phyloP scores from a whole-genome alignment of 768 basidiomycete species.

The Leccinum incarnatum region DNA sequence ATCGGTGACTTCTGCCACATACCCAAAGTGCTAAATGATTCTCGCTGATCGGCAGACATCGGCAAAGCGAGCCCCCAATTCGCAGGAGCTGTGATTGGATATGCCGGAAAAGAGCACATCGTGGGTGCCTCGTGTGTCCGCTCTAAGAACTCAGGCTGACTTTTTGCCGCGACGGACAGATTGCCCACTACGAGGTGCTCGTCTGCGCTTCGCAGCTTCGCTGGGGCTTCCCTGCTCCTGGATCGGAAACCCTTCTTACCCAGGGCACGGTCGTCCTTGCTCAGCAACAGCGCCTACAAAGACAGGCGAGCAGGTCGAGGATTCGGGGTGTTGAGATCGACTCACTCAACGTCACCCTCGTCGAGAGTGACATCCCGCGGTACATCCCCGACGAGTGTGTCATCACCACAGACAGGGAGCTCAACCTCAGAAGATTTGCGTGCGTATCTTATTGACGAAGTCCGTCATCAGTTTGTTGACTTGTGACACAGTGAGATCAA shows the following conservation, averaged over 20 bases:
- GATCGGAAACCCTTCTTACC: slow-evolving; percentile 9
- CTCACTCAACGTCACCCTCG: slow-evolving; percentile 25
- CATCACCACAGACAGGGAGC: slow-evolving; percentile 20
- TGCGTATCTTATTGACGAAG: slow-evolving; percentile 14
- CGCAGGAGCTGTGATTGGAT: slow-evolving; percentile 32
- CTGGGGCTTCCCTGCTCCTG: slow-evolving; percentile 26
- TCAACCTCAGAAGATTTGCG: not conserved
- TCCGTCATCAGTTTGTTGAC: slow-evolving; percentile 1
- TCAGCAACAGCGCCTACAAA: slow-evolving; percentile 19
- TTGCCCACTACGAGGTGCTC: slow-evolving; percentile 34
- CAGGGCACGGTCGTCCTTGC: slow-evolving; percentile 34
- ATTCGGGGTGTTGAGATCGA: slow-evolving; percentile 14
- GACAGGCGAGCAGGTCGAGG: not conserved
- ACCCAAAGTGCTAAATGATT: not conserved
- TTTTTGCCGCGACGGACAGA: slow-evolving; percentile 15
- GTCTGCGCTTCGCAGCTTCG: slow-evolving; percentile 35
- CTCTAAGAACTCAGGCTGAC: not conserved
- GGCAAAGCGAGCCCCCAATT: slow-evolving; percentile 34
- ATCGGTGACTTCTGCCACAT: not conserved
- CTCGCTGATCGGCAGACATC: slow-evolving; percentile 24
- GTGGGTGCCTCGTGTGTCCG: slow-evolving; percentile 16
- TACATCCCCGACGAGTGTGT: slow-evolving; percentile 16
- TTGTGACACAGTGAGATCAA: slow-evolving; percentile 34
- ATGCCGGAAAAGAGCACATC: slow-evolving; percentile 33
- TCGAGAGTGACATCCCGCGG: slow-evolving; percentile 28